These are phyloP conservation scores for Setomelanomma holmii DNA, from an alignment of 2,329 filamentous ascomycete species.

Conservation along the genomic window DNA sequence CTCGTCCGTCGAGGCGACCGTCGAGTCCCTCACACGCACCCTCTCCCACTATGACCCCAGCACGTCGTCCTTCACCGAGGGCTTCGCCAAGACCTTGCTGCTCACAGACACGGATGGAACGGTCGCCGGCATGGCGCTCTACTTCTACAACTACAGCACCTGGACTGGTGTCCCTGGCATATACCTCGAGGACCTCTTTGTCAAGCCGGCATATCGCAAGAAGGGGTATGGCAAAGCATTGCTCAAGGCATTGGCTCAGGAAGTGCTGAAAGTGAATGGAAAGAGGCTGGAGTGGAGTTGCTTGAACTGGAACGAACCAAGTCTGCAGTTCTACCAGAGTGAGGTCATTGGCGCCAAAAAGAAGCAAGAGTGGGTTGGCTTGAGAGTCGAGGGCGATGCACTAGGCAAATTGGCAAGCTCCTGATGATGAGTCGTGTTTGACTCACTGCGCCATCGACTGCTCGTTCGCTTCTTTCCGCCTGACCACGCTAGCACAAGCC, in stretches of 20 bases:
- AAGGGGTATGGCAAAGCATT: constrained; percentile 81
- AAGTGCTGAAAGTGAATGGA: constrained; percentile 75
- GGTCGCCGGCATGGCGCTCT: constrained; percentile 81
- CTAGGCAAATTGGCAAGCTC: constrained; percentile 63
- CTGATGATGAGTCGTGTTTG: neutral
- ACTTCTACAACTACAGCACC: constrained; percentile 95
- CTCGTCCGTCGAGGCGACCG: constrained; percentile 77
- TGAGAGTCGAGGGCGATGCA: constrained; percentile 74
- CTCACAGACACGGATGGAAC: constrained; percentile 55
- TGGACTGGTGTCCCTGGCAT: constrained; percentile 89
- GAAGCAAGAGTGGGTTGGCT: constrained; percentile 75
- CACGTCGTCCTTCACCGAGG: constrained; percentile 55
- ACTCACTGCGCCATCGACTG: no score
- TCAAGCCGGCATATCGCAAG: constrained; percentile 72
- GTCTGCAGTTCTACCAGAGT: constrained; percentile 78
- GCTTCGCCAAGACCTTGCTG: constrained; percentile 78
- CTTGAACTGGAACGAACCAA: constrained; percentile 90
- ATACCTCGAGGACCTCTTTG: constrained; percentile 93
- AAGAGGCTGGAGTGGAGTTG: constrained; percentile 88
- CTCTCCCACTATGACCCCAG: constrained; percentile 74
- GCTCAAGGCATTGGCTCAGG: constrained; percentile 77
- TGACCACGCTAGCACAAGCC: no score
- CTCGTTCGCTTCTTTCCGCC: no score
- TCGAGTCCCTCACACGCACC: constrained; percentile 73
- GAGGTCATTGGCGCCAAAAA: constrained; percentile 65